Evolutionary conservation across 306 rosid species (phyloP), one percentile per base, ranked within the genome.

Genomic region (Citrullus mucosospermus): DNA sequence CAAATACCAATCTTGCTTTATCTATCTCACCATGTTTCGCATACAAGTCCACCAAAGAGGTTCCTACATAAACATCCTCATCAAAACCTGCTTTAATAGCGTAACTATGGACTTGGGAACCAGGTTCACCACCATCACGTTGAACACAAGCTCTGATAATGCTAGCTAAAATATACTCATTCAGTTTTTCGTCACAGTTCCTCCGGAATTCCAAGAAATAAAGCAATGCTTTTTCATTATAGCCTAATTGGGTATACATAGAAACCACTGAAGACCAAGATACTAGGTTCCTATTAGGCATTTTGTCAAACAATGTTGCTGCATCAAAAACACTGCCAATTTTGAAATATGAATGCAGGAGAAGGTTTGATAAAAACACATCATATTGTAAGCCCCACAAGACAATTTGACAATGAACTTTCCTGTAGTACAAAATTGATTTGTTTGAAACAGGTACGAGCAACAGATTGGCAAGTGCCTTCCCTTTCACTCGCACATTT

Each of bases 241-340:
- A 82, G 32, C 87, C 80, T 66, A 85, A 90, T 46, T 82, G 87
- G 84, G 90, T 82, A 78, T 90, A 89, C 91, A 88, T 89, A 25
- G 98, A 93, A 88, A 93, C 85, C 90, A 86, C 77, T 0, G 97
- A 85, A 74, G 97, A 90, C 97, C 94, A 90, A 84, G 94, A 83
- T 72, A 92, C 83, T 9, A 86, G 80, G 79, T 90, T 94, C 79
- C 83, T 89, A 0, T 86, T 85, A 76, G 92, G 82, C 96, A 94
- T 87, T 59, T 9, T 71, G 80, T 89, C 97, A 60, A 93, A 93
- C 88, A 93, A 63, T 25, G 80, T 85, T 63, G 81, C 89, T 43
- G 96, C 94, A 71, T 90, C 85, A 3, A 11, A 57, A 28, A 90
- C 22, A 43, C 79, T 59, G 46, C 77, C 78, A 7, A 76, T 28